Conservation (phyloP, 225 moss, liverwort and hornwort genomes). For the Polytrichum commune region DNA sequence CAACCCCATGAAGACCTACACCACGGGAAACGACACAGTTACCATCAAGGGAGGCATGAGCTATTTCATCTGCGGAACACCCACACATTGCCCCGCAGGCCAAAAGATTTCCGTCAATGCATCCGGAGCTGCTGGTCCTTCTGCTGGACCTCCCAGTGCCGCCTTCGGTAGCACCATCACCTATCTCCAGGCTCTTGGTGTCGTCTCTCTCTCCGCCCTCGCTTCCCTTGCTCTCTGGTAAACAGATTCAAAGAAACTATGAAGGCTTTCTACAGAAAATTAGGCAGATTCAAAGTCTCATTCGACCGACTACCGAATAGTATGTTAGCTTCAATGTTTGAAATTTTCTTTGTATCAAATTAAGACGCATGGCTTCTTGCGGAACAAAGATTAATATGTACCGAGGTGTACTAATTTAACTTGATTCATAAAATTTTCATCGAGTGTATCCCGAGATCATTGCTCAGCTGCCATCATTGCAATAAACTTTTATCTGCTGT, state of each 20-base stretch:
- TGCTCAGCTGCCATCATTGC: too few species aligned
- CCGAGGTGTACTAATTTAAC: too few species aligned
- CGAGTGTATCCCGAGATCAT: too few species aligned
- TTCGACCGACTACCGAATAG: too few species aligned
- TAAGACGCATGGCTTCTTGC: too few species aligned
- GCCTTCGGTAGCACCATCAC: neutral
- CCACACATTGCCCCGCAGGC: constrained; percentile 9
- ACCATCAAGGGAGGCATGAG: constrained; percentile 5
- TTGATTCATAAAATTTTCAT: too few species aligned
- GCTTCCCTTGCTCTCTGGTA: constrained; percentile 1
- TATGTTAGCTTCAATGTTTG: too few species aligned
- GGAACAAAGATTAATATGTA: too few species aligned
- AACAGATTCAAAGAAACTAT: neutral
- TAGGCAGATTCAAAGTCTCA: too few species aligned
- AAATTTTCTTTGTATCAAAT: too few species aligned
- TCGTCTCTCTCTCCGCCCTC: neutral
- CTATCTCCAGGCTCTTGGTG: constrained; percentile 14
- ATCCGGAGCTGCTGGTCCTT: neutral
- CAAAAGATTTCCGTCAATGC: constrained; percentile 17
- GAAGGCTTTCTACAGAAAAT: too few species aligned
- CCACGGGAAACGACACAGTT: constrained; percentile 12
- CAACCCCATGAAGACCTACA: neutral
- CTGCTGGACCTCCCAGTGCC: neutral
- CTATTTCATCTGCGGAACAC: constrained; percentile 30
- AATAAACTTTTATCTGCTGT: too few species aligned